phyloP scores from a whole-genome alignment of 2,329 filamentous ascomycete species.

The Nothopassalora personata region DNA sequence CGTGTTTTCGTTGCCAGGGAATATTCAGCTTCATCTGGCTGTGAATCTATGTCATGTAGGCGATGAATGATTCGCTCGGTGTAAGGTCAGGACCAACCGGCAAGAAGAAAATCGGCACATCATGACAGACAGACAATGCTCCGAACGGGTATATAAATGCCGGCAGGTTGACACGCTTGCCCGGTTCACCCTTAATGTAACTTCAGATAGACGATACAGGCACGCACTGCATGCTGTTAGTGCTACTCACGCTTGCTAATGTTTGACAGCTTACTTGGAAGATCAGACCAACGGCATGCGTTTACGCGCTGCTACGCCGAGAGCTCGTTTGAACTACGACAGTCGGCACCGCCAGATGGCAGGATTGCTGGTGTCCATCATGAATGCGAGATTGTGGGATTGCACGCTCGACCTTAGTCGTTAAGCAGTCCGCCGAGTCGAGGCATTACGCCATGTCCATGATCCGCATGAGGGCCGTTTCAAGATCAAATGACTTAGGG shows the following conservation, averaged over 20 bases:
- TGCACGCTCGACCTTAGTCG: too few relatives aligned
- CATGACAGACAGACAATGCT: conserved; percentile 16
- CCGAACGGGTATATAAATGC: conserved; percentile 17
- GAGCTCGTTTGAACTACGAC: neutral
- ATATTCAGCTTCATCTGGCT: conserved; percentile 17
- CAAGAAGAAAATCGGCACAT: conserved; percentile 17
- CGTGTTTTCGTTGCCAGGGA: conserved; percentile 15
- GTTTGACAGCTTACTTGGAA: conserved; percentile 6
- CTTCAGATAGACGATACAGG: conserved; percentile 17
- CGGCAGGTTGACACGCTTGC: conserved; percentile 10
- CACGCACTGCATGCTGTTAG: conserved; percentile 8
- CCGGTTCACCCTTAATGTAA: conserved; percentile 7
- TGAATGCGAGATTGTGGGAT: too few relatives aligned
- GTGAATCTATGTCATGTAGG: conserved; percentile 6
- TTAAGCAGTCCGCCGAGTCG: neutral
- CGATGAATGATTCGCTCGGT: neutral
- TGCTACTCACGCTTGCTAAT: neutral
- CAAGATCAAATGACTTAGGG: neutral
- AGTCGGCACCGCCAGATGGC: neutral
- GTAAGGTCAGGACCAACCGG: conserved; percentile 2
- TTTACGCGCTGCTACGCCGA: neutral
- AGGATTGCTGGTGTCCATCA: neutral
- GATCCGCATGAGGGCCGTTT: neutral
- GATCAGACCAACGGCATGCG: conserved; percentile 9
- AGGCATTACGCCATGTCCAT: neutral